These are phyloP conservation scores for Rhodocollybia butyracea DNA, from an alignment of 768 basidiomycete species.

Conservation along the genomic window DNA sequence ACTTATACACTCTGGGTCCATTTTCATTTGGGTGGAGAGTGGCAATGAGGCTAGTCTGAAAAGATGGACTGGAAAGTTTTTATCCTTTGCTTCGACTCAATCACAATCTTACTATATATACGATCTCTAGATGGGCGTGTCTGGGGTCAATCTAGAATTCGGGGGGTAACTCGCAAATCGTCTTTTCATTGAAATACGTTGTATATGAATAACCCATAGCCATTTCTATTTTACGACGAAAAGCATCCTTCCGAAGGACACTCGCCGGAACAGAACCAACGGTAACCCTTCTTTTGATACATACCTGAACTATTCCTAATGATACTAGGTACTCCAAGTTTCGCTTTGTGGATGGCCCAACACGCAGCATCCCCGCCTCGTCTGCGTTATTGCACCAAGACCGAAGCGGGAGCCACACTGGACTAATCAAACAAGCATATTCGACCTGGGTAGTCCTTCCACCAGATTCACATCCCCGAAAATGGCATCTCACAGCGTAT, in stretches of 20 bases:
- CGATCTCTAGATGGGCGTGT: conserved; percentile 50
- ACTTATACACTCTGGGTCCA: conserved; percentile 55
- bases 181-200: not conserved
- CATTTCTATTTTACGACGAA: conserved; percentile 70
- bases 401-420: conserved; percentile 49
- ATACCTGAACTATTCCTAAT: conserved; percentile 2
- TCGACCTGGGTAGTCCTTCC: conserved; percentile 55
- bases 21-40: conserved; percentile 71
- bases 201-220: conserved; percentile 32
- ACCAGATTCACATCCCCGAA: conserved; percentile 45
- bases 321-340: conserved; percentile 35
- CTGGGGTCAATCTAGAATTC: conserved; percentile 68
- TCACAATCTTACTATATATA: not conserved
- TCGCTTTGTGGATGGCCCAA: conserved; percentile 57
- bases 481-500: conserved; percentile 66
- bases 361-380: conserved; percentile 44
- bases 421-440: conserved; percentile 71
- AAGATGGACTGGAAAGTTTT: conserved; percentile 53
- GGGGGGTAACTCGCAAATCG: conserved; percentile 36
- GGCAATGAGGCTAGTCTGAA: conserved; percentile 64
- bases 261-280: conserved; percentile 3
- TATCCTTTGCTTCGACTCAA: not conserved
- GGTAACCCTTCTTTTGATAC: conserved; percentile 10
- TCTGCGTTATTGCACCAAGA: conserved; percentile 58
- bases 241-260: conserved; percentile 40